These are phyloP conservation scores for Phylloporus arenicola DNA, from an alignment of 768 basidiomycete species.

Conservation along the genomic window DNA sequence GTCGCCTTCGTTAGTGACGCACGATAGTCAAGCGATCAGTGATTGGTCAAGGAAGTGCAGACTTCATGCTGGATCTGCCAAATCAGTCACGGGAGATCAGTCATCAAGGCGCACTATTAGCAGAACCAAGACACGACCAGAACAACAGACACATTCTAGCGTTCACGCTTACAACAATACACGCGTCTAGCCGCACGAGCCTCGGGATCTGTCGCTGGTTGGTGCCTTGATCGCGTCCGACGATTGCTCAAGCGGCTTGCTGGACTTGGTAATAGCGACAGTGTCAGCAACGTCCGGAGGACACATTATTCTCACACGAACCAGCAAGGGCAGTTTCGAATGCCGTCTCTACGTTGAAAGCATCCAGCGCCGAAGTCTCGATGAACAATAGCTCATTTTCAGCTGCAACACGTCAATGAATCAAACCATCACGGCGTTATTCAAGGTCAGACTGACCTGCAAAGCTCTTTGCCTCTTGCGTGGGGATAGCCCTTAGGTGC, in stretches of 20 bases:
- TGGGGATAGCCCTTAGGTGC: constrained; percentile 92
- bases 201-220: constrained; percentile 74
- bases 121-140: too few species aligned
- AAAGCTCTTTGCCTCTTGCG: constrained; percentile 94
- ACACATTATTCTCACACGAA: constrained; percentile 31
- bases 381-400: constrained; percentile 94
- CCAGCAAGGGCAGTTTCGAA: constrained; percentile 96
- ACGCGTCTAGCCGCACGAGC: constrained; percentile 58
- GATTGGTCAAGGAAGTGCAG: too few species aligned
- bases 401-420: constrained; percentile 37
- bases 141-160: constrained; percentile 5
- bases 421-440: not conserved
- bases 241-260: too few species aligned
- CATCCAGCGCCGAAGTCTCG: constrained; percentile 99
- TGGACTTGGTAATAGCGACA: too few species aligned
- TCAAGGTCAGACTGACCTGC: constrained; percentile 51
- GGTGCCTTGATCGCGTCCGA: constrained; percentile 73
- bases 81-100: too few species aligned
- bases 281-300: too few species aligned
- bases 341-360: constrained; percentile 94
- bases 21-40: too few species aligned
- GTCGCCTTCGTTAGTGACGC: too few species aligned
- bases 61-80: too few species aligned
- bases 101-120: too few species aligned
- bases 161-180: constrained; percentile 23